Evolutionary conservation across 176 grass and related monocot species (phyloP), one percentile per base, ranked within the genome.

Genomic region (Typha latifolia): DNA sequence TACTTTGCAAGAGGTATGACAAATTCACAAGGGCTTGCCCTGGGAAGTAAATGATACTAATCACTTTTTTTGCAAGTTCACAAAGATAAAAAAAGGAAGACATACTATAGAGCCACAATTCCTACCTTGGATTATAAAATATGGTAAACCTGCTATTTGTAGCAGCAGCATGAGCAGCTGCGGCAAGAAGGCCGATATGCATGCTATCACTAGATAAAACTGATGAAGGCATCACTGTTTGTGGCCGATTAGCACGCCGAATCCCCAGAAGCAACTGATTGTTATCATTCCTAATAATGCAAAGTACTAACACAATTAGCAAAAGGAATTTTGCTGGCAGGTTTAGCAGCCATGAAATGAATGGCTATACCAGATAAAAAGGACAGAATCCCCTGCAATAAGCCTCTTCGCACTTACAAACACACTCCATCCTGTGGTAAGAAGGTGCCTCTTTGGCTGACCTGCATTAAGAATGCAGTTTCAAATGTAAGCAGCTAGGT

Each of bases 331-430:
- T 9, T 19, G n/a, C 14, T 59, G 20, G 37, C 12, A 23, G 10
- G 21, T 49, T 26, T 48, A 48, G 55, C 48, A 72, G 78, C 62
- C 62, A 21, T 51, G 12, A 29, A n/a, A 65, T 48, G 9, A 12
- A 48, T 56, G 15, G 63, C 24, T 51, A 26, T 85, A 99, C 95
- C 95, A 97, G 66, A 97, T 97, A 84, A 97, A 96, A 62, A 97
- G 78, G 43, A 97, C 93, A 64, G 93, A 97, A 64, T 97, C 93
- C 59, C 93, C 93, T 52, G 93, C 93, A 21, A 92, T 51, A 21
- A 97, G 93, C 82, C 88, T 91, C 70, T 97, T 97, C 72, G 93
- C 93, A 82, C 88, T 97, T 34, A 97, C 83, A 84, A 97, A 97
- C 47, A 96, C 82, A 62, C 93, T 96, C 93, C 93, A 96, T 12